phyloP scores from a whole-genome alignment of 2,329 filamentous ascomycete genomes.

The Fusarium sp. region DNA sequence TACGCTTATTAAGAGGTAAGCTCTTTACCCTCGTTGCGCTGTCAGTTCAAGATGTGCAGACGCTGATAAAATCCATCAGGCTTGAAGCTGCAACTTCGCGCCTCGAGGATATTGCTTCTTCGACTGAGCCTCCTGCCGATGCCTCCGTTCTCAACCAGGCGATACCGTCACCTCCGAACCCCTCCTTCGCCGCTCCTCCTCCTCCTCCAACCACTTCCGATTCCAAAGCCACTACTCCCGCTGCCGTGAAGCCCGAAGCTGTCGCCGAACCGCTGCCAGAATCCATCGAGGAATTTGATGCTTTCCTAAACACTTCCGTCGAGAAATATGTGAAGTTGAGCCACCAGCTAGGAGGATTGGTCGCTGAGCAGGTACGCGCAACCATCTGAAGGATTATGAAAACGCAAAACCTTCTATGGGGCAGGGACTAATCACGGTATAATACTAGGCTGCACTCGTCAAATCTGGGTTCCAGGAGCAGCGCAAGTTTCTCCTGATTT shows the following conservation, averaged over 20 bases:
- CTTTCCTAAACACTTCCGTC: constrained; percentile 77
- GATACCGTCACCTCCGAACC: constrained; percentile 45
- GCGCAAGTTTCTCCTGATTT: constrained; percentile 86
- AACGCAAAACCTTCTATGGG: neutral
- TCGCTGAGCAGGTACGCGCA: constrained; percentile 78
- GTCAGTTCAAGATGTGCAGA: neutral
- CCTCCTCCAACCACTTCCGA: constrained; percentile 45
- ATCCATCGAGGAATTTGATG: constrained; percentile 88
- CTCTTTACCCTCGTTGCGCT: neutral
- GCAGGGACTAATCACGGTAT: neutral
- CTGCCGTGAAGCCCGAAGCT: constrained; percentile 47
- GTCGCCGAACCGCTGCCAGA: constrained; percentile 71
- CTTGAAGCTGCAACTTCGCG: constrained; percentile 96
- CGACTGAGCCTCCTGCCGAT: constrained; percentile 68
- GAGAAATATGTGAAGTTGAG: constrained; percentile 82
- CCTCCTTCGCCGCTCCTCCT: constrained; percentile 43
- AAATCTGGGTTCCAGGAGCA: constrained; percentile 80
- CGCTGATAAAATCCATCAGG: constrained; percentile 68
- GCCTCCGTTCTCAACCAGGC: constrained; percentile 56
- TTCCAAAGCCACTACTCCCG: constrained; percentile 48
- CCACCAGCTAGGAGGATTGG: constrained; percentile 77
- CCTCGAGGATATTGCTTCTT: constrained; percentile 93
- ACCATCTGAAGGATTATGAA: neutral
- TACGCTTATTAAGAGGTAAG: constrained; percentile 96
- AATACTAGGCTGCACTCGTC: constrained; percentile 60